Conservation (phyloP, 2,329 filamentous ascomycete species). For the Sporothrix humicola region DNA sequence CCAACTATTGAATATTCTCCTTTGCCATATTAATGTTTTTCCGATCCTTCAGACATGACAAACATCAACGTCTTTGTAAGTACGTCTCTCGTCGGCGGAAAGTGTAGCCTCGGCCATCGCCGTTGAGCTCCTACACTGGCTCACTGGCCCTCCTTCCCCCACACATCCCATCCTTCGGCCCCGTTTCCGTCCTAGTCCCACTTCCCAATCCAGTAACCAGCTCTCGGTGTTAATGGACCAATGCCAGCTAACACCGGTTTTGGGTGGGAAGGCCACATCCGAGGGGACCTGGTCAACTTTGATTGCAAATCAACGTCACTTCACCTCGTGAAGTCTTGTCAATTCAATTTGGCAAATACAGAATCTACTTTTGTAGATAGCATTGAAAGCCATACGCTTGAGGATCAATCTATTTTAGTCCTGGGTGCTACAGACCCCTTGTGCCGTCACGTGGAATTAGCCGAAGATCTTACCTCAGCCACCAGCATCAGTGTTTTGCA, state of each 20-base stretch:
- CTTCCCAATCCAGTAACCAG: not conserved
- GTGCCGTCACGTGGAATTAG: no score
- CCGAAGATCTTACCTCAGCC: no score
- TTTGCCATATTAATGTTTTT: no score
- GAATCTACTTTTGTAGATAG: no score
- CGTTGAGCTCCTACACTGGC: not conserved
- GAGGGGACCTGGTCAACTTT: not conserved
- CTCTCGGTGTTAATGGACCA: not conserved
- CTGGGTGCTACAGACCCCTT: no score
- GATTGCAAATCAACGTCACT: not conserved
- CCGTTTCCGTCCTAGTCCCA: not conserved
- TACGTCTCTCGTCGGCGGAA: not conserved
- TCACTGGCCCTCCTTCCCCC: not conserved
- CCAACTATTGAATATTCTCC: not conserved
- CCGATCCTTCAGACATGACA: not conserved
- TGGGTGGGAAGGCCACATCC: not conserved
- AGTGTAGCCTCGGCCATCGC: conserved; percentile 8
- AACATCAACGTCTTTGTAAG: not conserved
- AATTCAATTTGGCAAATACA: no score
- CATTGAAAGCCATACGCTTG: no score
- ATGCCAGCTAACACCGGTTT: not conserved
- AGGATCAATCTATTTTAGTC: no score
- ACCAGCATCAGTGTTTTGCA: no score
- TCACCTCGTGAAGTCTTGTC: no score
- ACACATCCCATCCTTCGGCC: not conserved